These are phyloP conservation scores for Leucogyrophana mollusca DNA, from an alignment of 768 basidiomycete genomes.

Conservation along the genomic window DNA sequence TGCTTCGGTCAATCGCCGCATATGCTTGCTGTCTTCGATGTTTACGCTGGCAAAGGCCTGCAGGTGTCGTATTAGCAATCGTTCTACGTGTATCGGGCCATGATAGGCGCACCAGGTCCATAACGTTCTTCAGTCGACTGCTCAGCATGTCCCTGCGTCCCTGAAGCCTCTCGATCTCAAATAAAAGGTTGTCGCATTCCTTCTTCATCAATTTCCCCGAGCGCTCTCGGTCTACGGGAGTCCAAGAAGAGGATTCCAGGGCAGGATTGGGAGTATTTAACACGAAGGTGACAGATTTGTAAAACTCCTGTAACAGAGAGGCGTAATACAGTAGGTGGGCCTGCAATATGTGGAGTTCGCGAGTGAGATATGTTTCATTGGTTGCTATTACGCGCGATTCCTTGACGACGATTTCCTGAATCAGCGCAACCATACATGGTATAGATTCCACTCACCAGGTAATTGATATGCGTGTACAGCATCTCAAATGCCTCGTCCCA, in stretches of 20 bases:
- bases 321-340: conserved; percentile 57
- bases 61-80: neutral
- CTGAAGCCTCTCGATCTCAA: conserved; percentile 41
- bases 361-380: conserved; percentile 40
- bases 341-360: conserved; percentile 54
- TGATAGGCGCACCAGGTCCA: conserved; percentile 21
- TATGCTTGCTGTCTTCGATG: conserved; percentile 53
- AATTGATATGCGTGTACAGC: conserved; percentile 50
- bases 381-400: conserved; percentile 41
- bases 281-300: conserved; percentile 44
- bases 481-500: conserved; percentile 61
- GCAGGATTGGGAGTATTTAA: conserved; percentile 42
- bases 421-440: neutral
- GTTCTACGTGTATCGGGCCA: neutral
- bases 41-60: conserved; percentile 63
- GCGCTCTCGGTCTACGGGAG: neutral
- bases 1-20: conserved; percentile 50
- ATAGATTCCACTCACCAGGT: conserved; percentile 37
- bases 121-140: conserved; percentile 30
- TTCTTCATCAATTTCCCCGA: conserved; percentile 7
- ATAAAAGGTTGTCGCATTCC: conserved; percentile 31
- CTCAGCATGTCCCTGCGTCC: conserved; percentile 25
- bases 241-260: conserved; percentile 21
- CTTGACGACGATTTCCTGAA: conserved; percentile 22
- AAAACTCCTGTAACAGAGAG: conserved; percentile 47